phyloP scores from a whole-genome alignment of 1,284 basidiomycete genomes.

The Sporisorium exsertum region DNA sequence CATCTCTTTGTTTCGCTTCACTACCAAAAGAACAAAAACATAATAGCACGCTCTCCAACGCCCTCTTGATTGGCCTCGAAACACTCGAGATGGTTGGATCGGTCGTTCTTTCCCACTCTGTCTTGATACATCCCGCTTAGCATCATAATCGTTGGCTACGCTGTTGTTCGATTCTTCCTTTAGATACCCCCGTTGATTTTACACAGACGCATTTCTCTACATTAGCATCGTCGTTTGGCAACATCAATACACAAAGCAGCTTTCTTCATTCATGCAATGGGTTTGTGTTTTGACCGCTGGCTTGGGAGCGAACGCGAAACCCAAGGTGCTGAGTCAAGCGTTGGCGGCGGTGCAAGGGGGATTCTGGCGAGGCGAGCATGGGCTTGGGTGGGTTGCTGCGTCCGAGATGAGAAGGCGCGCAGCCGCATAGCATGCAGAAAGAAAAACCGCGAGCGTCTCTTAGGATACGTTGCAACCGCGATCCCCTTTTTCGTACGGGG shows the following conservation, averaged over 20 bases:
- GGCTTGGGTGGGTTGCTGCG: neutral
- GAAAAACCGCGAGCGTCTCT: neutral
- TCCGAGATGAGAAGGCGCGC: neutral
- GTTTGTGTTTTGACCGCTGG: too few relatives aligned
- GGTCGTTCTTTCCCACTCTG: neutral
- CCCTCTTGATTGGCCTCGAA: neutral
- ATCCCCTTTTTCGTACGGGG: neutral
- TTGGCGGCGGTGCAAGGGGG: too few relatives aligned
- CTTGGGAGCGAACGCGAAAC: too few relatives aligned
- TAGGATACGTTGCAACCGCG: neutral
- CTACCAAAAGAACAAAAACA: neutral
- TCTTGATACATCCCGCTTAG: neutral
- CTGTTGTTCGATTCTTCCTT: neutral
- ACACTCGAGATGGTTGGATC: neutral
- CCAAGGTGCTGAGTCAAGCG: too few relatives aligned
- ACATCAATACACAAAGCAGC: neutral
- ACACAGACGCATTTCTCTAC: neutral
- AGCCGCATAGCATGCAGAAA: neutral
- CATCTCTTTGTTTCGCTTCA: neutral
- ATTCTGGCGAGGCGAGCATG: too few relatives aligned
- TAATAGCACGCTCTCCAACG: neutral
- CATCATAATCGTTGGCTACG: neutral
- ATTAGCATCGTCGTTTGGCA: neutral
- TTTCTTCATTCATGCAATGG: too few relatives aligned
- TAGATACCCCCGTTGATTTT: constrained; percentile 7